phyloP scores from a whole-genome alignment of 2,329 filamentous ascomycete genomes.

The Colletotrichum lindemuthianum region DNA sequence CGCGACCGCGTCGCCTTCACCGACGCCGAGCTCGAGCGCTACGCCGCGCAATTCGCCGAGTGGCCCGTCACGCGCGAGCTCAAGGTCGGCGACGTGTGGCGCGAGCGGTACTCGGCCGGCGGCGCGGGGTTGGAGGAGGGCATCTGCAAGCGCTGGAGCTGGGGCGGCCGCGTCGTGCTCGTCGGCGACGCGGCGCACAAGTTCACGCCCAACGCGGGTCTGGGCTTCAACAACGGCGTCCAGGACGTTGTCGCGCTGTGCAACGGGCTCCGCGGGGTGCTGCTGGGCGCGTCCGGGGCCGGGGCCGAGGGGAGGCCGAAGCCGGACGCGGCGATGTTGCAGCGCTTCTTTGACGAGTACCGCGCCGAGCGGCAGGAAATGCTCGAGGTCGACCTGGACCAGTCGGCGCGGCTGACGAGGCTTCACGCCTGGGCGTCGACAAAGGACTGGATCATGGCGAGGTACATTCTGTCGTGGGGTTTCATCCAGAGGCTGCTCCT shows the following conservation, averaged over 20 bases:
- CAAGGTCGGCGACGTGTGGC: conserved; percentile 45
- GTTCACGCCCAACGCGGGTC: conserved; percentile 48
- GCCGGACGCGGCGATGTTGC: conserved; percentile 14
- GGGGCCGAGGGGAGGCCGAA: not conserved
- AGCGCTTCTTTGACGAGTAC: conserved; percentile 37
- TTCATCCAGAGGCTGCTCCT: conserved; percentile 26
- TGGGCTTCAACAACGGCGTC: conserved; percentile 49
- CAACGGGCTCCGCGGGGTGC: conserved; percentile 40
- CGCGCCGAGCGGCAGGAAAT: conserved; percentile 32
- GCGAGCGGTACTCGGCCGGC: conserved; percentile 39
- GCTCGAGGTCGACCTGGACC: conserved; percentile 32
- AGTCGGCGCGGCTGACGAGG: conserved; percentile 37
- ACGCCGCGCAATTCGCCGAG: conserved; percentile 41
- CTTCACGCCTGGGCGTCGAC: conserved; percentile 42
- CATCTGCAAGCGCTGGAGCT: conserved; percentile 48
- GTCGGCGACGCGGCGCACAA: conserved; percentile 51
- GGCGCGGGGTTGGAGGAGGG: conserved; percentile 50
- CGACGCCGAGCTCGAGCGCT: conserved; percentile 40
- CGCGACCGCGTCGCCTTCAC: conserved; percentile 41
- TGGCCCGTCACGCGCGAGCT: conserved; percentile 41
- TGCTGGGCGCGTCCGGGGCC: not conserved
- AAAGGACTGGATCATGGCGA: conserved; percentile 39
- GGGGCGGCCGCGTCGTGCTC: conserved; percentile 47
- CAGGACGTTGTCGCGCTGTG: conserved; percentile 44
- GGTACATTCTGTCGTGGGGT: conserved; percentile 35